Percentiles rank a stretch among this genome's conserved stretches.
phyloP scores from a whole-genome alignment of 495 filamentous ascomycete species.

The Lophiotrema nucula region DNA sequence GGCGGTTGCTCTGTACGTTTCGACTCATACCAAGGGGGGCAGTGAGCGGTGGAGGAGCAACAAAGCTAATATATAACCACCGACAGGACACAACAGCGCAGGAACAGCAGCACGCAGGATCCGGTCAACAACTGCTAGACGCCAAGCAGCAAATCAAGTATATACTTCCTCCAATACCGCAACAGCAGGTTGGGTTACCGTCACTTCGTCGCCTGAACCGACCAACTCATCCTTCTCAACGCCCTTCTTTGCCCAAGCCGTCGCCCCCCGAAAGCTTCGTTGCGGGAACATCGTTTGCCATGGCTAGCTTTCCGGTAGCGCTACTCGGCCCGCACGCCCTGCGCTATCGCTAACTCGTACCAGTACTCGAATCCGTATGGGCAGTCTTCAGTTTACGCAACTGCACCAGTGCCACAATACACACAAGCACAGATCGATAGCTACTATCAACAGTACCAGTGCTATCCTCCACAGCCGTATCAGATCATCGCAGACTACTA shows the following conservation, averaged over 20 bases:
- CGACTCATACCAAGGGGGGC: conserved; percentile 14
- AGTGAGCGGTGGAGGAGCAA: conserved; percentile 1
- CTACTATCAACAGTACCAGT: conserved; percentile 23
- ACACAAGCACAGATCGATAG: conserved; percentile 27
- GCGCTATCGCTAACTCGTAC: background rate
- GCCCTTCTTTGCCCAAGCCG: background rate
- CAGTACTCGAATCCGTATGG: background rate
- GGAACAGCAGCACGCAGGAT: background rate
- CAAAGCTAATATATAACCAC: conserved; percentile 15
- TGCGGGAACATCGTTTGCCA: background rate
- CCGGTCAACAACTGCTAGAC: background rate
- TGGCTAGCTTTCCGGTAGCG: background rate
- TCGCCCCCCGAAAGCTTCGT: background rate
- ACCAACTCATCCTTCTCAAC: too few relatives aligned
- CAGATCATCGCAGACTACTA: conserved; percentile 16
- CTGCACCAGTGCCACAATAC: conserved; percentile 8
- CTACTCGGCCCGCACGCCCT: background rate
- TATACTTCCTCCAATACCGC: background rate
- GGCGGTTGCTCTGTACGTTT: background rate
- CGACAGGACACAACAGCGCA: background rate
- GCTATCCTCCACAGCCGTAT: conserved; percentile 21
- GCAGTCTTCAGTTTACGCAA: background rate
- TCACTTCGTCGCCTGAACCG: background rate
- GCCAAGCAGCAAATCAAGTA: background rate
- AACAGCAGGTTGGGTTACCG: background rate